phyloP scores from a whole-genome alignment of 495 filamentous ascomycete genomes.

The Parmelia sp. region DNA sequence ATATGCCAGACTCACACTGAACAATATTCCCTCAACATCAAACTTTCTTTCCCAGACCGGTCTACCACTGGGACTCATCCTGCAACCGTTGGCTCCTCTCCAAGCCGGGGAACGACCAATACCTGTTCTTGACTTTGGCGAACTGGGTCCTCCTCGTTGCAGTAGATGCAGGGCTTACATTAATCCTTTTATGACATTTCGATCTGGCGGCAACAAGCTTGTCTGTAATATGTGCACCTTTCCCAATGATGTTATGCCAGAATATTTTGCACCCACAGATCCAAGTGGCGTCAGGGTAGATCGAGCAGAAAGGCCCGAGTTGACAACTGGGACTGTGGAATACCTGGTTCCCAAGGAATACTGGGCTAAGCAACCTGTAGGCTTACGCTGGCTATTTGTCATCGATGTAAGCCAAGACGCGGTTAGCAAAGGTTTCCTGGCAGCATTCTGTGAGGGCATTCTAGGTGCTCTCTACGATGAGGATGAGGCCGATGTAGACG shows the following conservation, averaged over 20 bases:
- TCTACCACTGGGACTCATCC: conserved; percentile 77
- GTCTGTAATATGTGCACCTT: conserved; percentile 98
- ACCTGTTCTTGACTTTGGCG: conserved; percentile 92
- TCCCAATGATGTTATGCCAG: conserved; percentile 85
- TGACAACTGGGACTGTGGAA: conserved; percentile 87
- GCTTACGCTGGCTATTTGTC: conserved; percentile 80
- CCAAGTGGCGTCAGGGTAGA: conserved; percentile 84
- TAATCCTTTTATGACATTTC: conserved; percentile 98
- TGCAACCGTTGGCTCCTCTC: conserved; percentile 82
- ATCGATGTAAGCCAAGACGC: conserved; percentile 91
- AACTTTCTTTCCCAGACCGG: conserved; percentile 74
- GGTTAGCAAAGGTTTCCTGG: conserved; percentile 80
- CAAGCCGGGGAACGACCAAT: conserved; percentile 82
- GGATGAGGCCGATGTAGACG: conserved; percentile 44
- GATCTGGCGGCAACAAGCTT: conserved; percentile 88
- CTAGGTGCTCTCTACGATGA: conserved; percentile 72
- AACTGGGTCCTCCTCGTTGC: conserved; percentile 84
- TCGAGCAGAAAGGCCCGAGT: conserved; percentile 80
- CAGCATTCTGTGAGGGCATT: conserved; percentile 87
- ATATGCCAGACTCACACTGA: conserved; percentile 83
- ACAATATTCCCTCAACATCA: conserved; percentile 76
- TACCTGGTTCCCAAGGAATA: conserved; percentile 97
- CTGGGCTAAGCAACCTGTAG: conserved; percentile 91
- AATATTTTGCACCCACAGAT: conserved; percentile 89
- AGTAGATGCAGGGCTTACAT: conserved; percentile 93